These are phyloP conservation scores for Xylariaceae sp. DNA, from an alignment of 2,329 filamentous ascomycete genomes.

Conservation along the genomic window DNA sequence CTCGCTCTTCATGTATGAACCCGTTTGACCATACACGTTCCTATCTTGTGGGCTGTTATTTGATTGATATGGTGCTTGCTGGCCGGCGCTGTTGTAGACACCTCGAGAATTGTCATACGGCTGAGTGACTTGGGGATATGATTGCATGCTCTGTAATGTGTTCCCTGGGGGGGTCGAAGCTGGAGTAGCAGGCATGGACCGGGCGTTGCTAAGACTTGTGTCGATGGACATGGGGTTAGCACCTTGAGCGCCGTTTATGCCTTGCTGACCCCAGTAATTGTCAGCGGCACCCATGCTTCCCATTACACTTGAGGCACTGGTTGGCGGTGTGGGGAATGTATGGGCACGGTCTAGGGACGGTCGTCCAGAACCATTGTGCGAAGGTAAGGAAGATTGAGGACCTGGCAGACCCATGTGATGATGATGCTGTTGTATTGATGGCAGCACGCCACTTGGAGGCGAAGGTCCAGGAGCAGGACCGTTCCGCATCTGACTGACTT, in stretches of 20 bases:
- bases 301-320: slow-evolving; percentile 87
- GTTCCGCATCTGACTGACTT: slow-evolving; percentile 69
- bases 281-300: slow-evolving; percentile 75
- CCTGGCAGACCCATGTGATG: slow-evolving; percentile 65
- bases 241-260: slow-evolving; percentile 66
- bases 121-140: slow-evolving; percentile 72
- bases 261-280: slow-evolving; percentile 74
- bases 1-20: slow-evolving; percentile 78
- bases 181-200: slow-evolving; percentile 89
- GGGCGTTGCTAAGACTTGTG: slow-evolving; percentile 73
- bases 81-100: slow-evolving; percentile 72
- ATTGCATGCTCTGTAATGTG: slow-evolving; percentile 76
- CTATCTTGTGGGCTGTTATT: slow-evolving; percentile 64
- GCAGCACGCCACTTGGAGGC: slow-evolving; percentile 57
- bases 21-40: slow-evolving; percentile 69
- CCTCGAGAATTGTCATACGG: slow-evolving; percentile 78
- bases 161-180: slow-evolving; percentile 86
- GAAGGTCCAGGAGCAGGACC: slow-evolving; percentile 58
- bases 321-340: slow-evolving; percentile 92
- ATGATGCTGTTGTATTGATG: slow-evolving; percentile 71
- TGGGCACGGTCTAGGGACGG: slow-evolving; percentile 83
- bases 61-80: slow-evolving; percentile 74
- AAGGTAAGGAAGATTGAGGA: slow-evolving; percentile 60
- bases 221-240: slow-evolving; percentile 81
- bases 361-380: slow-evolving; percentile 75